Evolutionary conservation across 257 asterid genomes (phyloP).

Genomic region (Fraxinus cuspidata): DNA sequence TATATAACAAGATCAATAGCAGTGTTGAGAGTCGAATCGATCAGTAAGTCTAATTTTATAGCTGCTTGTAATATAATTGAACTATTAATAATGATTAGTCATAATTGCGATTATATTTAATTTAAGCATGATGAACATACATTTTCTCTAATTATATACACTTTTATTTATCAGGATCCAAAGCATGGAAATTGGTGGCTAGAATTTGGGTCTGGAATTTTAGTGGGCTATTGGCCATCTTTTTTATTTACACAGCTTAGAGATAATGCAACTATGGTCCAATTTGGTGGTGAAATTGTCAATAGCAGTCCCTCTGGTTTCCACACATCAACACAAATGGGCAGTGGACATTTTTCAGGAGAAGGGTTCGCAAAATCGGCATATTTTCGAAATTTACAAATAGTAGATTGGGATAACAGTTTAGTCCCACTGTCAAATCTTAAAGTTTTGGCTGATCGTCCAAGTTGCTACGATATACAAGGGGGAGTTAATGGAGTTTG

Average conservation of each 20-base stretch:
- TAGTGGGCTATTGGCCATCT: slow-evolving; percentile 60
- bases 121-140: too few relatives aligned
- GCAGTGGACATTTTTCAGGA: slow-evolving; percentile 58
- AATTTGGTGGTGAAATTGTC: slow-evolving; percentile 59
- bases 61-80: too few relatives aligned
- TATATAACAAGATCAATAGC: too few relatives aligned
- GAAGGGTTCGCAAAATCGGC: slow-evolving; percentile 59
- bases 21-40: background rate
- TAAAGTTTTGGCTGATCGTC: slow-evolving; percentile 46
- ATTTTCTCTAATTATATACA: too few relatives aligned
- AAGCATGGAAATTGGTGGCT: slow-evolving; percentile 65
- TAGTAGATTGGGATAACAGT: slow-evolving; percentile 57
- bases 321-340: slow-evolving; percentile 62
- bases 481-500: slow-evolving; percentile 49
- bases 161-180: slow-evolving; percentile 41
- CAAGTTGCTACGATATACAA: slow-evolving; percentile 50
- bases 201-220: slow-evolving; percentile 47
- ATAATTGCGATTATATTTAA: too few relatives aligned
- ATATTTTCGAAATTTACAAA: slow-evolving; percentile 48
- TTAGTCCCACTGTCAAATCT: slow-evolving; percentile 47
- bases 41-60: background rate
- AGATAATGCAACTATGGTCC: slow-evolving; percentile 50
- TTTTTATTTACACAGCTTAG: slow-evolving; percentile 44
- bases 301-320: slow-evolving; percentile 36
- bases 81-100: too few relatives aligned